phyloP scores from a whole-genome alignment of 1,139 yeast genomes.

The Protomyces macrosporus region DNA sequence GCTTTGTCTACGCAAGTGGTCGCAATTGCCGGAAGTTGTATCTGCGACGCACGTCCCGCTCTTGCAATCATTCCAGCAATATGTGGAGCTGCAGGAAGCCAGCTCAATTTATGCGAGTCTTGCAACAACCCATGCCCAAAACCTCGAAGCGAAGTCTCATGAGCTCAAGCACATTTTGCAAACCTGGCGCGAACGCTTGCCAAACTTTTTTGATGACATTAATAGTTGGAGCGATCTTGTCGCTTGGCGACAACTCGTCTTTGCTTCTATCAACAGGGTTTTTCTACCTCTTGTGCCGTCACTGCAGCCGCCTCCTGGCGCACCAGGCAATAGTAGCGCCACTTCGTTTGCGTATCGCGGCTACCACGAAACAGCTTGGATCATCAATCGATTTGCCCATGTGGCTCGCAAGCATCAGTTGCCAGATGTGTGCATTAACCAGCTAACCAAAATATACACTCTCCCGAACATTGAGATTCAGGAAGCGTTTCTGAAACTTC shows the following conservation, averaged over 20 bases:
- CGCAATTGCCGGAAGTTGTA: constrained; percentile 71
- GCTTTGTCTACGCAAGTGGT: constrained; percentile 87
- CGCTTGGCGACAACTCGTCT: constrained; percentile 98
- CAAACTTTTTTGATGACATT: constrained; percentile 95
- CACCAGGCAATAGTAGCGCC: constrained; percentile 30
- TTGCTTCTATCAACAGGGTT: constrained; percentile 91
- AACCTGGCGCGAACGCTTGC: constrained; percentile 96
- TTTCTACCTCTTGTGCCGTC: constrained; percentile 90
- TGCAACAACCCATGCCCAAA: constrained; percentile 85
- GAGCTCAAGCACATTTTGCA: constrained; percentile 89
- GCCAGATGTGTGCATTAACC: constrained; percentile 94
- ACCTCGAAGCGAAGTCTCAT: constrained; percentile 84
- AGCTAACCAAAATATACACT: constrained; percentile 87
- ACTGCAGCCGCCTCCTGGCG: constrained; percentile 60
- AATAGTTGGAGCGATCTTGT: constrained; percentile 96
- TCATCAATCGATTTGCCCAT: constrained; percentile 94
- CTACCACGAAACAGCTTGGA: constrained; percentile 99
- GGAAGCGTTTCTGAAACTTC: constrained; percentile 88
- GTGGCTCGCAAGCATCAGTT: constrained; percentile 94
- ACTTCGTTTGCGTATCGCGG: constrained; percentile 94
- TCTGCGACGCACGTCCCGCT: constrained; percentile 85
- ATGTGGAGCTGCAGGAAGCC: constrained; percentile 96
- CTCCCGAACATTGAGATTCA: constrained; percentile 96
- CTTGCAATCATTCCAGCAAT: constrained; percentile 92
- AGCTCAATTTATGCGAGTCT: constrained; percentile 87